These are phyloP conservation scores for Eimeria acervulina DNA, from an alignment of 169 alveolate species.

Conservation along the genomic window DNA sequence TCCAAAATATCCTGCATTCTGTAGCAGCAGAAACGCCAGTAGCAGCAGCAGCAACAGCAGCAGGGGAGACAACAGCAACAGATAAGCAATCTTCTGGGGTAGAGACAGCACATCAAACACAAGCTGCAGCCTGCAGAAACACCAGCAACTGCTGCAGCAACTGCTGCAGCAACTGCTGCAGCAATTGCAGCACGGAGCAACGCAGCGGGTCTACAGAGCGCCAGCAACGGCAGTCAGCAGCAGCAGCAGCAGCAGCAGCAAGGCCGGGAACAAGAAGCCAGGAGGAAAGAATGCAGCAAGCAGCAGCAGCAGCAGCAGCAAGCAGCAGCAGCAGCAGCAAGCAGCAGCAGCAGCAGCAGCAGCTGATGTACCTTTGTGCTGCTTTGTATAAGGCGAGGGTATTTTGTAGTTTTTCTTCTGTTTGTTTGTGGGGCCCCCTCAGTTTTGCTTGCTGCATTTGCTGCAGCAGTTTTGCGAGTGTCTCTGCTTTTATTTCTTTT, in stretches of 20 bases:
- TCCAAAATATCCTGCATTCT: conserved; percentile 34
- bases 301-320: too few species aligned
- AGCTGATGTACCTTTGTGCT: neutral
- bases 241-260: neutral
- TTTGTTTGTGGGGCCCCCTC: conserved; percentile 12
- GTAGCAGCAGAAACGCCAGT: neutral
- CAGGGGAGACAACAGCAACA: neutral
- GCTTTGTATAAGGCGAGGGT: neutral
- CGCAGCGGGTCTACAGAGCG: too few species aligned
- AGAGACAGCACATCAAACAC: neutral
- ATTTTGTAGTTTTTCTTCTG: neutral
- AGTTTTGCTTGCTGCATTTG: neutral
- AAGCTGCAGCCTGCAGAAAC: neutral
- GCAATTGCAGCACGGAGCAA: neutral
- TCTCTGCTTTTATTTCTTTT: neutral
- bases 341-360: too few species aligned
- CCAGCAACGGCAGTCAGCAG: neutral
- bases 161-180: neutral
- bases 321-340: too few species aligned
- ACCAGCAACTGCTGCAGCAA: neutral
- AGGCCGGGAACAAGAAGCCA: neutral
- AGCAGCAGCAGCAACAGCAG: conserved; percentile 6
- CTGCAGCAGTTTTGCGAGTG: neutral
- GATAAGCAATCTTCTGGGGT: neutral
- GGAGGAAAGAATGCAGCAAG: neutral